phyloP scores from a whole-genome alignment of 306 rosid genomes.

The Alnus glutinosa region DNA sequence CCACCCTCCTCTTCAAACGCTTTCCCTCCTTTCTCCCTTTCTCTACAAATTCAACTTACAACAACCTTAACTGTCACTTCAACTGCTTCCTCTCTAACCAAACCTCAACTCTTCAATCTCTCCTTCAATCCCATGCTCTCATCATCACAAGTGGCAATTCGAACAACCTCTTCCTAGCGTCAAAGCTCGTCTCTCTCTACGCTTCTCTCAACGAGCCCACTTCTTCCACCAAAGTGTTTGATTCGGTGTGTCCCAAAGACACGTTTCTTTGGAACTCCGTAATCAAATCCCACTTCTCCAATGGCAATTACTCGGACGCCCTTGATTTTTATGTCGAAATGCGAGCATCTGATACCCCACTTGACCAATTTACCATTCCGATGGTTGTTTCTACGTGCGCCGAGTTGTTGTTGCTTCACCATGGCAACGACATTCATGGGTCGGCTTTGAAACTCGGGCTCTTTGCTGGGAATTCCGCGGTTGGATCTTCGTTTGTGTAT shows the following conservation, averaged over 20 bases:
- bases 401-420: constrained; percentile 34
- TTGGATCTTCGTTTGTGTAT: constrained; percentile 67
- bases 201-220: constrained; percentile 44
- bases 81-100: constrained; percentile 42
- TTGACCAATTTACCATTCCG: constrained; percentile 62
- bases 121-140: constrained; percentile 59
- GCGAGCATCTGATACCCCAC: constrained; percentile 47
- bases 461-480: constrained; percentile 35
- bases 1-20: constrained; percentile 17
- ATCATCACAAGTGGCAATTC: constrained; percentile 69
- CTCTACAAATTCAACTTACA: constrained; percentile 17
- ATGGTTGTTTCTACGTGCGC: constrained; percentile 59
- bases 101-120: constrained; percentile 42
- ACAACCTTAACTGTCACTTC: constrained; percentile 30
- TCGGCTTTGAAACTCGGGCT: constrained; percentile 54
- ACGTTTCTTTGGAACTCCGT: constrained; percentile 73
- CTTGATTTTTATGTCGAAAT: constrained; percentile 50
- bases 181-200: constrained; percentile 71
- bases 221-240: constrained; percentile 43
- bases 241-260: constrained; percentile 48
- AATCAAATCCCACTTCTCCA: constrained; percentile 70
- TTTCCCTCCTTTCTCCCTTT: constrained; percentile 21
- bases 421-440: constrained; percentile 58
- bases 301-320: constrained; percentile 37
- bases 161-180: constrained; percentile 62